Percentiles rank a stretch among this genome's conserved stretches.
These are phyloP conservation scores for Stagonosporopsis tanaceti DNA, from an alignment of 2,329 filamentous ascomycete species.

Conservation along the genomic window DNA sequence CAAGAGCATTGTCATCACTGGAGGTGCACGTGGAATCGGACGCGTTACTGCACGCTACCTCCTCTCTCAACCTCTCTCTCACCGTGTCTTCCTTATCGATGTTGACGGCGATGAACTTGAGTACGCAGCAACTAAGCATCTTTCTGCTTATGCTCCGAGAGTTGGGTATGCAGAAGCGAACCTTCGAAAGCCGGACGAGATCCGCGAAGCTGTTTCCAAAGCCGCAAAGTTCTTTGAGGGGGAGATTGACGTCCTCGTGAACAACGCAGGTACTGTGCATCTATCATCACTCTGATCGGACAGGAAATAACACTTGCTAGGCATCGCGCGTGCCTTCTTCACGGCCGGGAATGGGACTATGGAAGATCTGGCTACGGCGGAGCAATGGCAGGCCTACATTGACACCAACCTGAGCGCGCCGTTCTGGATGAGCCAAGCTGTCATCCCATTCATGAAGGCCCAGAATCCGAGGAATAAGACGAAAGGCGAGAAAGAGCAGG, in stretches of 20 bases:
- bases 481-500: slow-evolving; percentile 5
- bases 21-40: slow-evolving; percentile 56
- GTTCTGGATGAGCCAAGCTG: slow-evolving; percentile 34
- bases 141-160: slow-evolving; percentile 41
- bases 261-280: slow-evolving; percentile 32
- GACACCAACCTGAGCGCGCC: slow-evolving; percentile 34
- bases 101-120: slow-evolving; percentile 51
- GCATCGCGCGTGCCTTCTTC: slow-evolving; percentile 34
- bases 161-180: slow-evolving; percentile 44
- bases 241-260: slow-evolving; percentile 41
- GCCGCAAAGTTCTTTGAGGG: slow-evolving; percentile 50
- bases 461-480: slow-evolving; percentile 20
- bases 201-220: slow-evolving; percentile 43
- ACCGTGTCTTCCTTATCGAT: slow-evolving; percentile 56
- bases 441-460: slow-evolving; percentile 34
- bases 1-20: slow-evolving; percentile 49
- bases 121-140: slow-evolving; percentile 38
- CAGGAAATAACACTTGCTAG: background rate
- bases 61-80: slow-evolving; percentile 43
- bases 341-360: slow-evolving; percentile 34
- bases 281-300: background rate
- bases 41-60: slow-evolving; percentile 54
- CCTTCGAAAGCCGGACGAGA: slow-evolving; percentile 44
- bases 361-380: slow-evolving; percentile 32
- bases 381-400: slow-evolving; percentile 36